Base-by-base conservation (phyloP, 495 filamentous ascomycete genomes). In the Zalerion maritima region DNA sequence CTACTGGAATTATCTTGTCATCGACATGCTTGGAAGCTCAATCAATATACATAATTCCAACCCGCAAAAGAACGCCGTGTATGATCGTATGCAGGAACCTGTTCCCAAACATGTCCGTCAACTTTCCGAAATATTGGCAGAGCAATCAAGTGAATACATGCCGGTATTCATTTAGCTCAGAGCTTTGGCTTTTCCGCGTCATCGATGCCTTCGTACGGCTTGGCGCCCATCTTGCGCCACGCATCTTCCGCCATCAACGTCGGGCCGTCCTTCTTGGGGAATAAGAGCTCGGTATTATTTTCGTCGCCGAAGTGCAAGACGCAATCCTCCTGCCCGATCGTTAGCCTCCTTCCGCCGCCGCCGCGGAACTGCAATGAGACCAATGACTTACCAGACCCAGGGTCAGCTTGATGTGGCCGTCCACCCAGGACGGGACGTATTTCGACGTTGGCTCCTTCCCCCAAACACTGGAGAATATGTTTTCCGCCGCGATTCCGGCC, bases 241-340 rank as follows among this genome's bases (percentile, higher is more conserved):
- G 42, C 39, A 8, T 36, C 34, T 11, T 34, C 37, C 16, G 41
- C 43, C 45, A 46, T 46, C 12, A 46, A 18, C 3, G 41, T 38
- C n/a, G 28, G 33, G 6, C 26, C 37, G 21, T 48, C 45, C 22
- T 37, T 38, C 13, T 28, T 11, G 4, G 31, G 24, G 16, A 46
- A 46, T 3, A 45, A 13, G 11, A 51, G 24, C 25, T 51, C 42
- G 0, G 34, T n/a, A n/a, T n/a, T 33, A 7, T 36, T 41, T 20
- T 45, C 47, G 19, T 48, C 45, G 21, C 42, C 42, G 21, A 43
- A 45, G n/a, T 48, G 40, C 9, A 34, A 38, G n/a, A 43, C 38
- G 0, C 42, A 51, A 1, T 24, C 24, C 20, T 38, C 40, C 46
- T 49, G 14, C 4, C 18, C 16, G 18, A n/a, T 13, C 13, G 28